Percentiles rank a stretch among this genome's conserved stretches.
Conservation (phyloP, 2,329 filamentous ascomycete genomes). For the Penicillium freii region DNA sequence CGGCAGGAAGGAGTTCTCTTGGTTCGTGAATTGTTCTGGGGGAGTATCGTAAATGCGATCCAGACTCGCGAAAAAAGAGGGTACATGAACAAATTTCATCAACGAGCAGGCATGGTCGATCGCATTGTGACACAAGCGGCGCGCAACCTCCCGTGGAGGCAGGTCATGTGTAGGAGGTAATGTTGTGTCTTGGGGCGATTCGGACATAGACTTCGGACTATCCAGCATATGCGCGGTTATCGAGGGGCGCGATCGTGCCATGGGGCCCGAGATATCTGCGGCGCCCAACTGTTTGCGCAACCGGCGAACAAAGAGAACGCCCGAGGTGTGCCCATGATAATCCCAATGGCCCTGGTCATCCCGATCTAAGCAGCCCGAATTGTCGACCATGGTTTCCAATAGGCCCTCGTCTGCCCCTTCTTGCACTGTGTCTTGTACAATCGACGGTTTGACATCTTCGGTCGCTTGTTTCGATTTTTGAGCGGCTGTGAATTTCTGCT, state of each 20-base stretch:
- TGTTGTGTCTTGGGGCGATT: slow-evolving; percentile 62
- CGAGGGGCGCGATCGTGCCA: slow-evolving; percentile 48
- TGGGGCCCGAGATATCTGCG: slow-evolving; percentile 58
- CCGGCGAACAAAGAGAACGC: slow-evolving; percentile 79
- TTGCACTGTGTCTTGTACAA: slow-evolving; percentile 29
- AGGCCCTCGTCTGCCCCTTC: slow-evolving; percentile 64
- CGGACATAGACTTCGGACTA: slow-evolving; percentile 63
- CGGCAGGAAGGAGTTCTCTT: slow-evolving; percentile 68
- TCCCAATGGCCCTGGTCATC: slow-evolving; percentile 92
- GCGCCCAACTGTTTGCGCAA: slow-evolving; percentile 84
- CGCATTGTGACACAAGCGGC: slow-evolving; percentile 57
- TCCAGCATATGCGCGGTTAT: slow-evolving; percentile 59
- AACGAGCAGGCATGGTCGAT: slow-evolving; percentile 62
- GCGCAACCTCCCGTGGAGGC: slow-evolving; percentile 61
- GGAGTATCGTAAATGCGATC: slow-evolving; percentile 73
- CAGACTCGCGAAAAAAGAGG: slow-evolving; percentile 74
- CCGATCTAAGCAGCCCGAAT: slow-evolving; percentile 84
- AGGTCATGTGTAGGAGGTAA: slow-evolving; percentile 62
- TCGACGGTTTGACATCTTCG: slow-evolving; percentile 19
- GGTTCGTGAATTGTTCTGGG: slow-evolving; percentile 59
- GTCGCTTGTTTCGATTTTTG: slow-evolving; percentile 36
- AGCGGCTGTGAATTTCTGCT: slow-evolving; percentile 56
- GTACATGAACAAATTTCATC: slow-evolving; percentile 74
- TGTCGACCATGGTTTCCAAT: slow-evolving; percentile 91
- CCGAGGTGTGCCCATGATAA: slow-evolving; percentile 91